A percentile compares a stretch with the other conserved stretches of the same genome.
Evolutionary conservation across 371 early-diverging fungal species (phyloP).

Genomic region (Mortierella sp.): DNA sequence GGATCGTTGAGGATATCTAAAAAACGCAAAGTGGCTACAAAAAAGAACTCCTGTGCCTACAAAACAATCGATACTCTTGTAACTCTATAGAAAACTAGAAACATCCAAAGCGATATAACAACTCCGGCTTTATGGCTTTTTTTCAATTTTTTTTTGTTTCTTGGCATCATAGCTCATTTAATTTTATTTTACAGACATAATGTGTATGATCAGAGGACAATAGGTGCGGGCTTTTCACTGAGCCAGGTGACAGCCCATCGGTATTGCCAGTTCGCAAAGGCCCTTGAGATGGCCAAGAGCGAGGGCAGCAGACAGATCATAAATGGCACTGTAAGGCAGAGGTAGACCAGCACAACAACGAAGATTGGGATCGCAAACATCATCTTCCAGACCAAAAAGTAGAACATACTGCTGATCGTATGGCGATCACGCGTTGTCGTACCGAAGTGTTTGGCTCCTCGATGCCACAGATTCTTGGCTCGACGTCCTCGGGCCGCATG

Average conservation of each 20-base stretch:
- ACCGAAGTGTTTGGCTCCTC: conserved; percentile 24
- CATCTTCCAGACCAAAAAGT: conserved; percentile 55
- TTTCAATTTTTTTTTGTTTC: neutral
- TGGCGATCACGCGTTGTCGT: conserved; percentile 19
- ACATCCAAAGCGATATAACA: neutral
- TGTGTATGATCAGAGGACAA: conserved; percentile 14
- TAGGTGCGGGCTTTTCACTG: conserved; percentile 37
- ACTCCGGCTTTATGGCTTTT: neutral
- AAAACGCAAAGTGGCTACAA: too few species aligned
- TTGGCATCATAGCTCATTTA: neutral
- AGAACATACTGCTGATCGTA: conserved; percentile 28
- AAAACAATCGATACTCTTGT: conserved; percentile 14
- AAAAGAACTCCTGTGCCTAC: too few species aligned
- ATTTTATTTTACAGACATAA: neutral
- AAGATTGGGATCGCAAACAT: conserved; percentile 36
- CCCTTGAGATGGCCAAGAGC: conserved; percentile 20
- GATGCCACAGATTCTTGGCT: conserved; percentile 29
- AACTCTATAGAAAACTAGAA: conserved; percentile 3
- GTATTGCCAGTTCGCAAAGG: conserved; percentile 46
- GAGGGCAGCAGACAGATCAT: conserved; percentile 43
- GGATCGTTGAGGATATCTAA: conserved; percentile 71
- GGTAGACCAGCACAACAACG: conserved; percentile 4
- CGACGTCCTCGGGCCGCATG: conserved; percentile 21
- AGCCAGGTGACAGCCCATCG: conserved; percentile 50
- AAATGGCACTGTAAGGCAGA: conserved; percentile 25